These are phyloP conservation scores for Populus davidiana DNA, from an alignment of 345 rosid species.

Conservation along the genomic window DNA sequence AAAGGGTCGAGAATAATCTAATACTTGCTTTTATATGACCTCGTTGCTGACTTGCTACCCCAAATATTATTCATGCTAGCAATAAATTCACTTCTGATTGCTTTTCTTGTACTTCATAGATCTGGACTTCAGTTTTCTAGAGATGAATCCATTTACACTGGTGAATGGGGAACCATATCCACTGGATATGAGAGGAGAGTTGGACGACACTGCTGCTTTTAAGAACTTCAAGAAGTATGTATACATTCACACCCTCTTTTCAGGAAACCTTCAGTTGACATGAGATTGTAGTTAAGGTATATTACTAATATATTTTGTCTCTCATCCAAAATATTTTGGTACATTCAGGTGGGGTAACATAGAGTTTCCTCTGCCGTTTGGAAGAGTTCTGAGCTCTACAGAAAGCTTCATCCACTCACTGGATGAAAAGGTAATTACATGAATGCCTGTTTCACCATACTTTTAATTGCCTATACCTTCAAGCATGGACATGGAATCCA, in stretches of 20 bases:
- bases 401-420: constrained; percentile 77
- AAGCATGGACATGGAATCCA: neutral
- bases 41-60: neutral
- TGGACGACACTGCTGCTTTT: constrained; percentile 95
- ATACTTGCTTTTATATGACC: neutral
- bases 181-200: constrained; percentile 95
- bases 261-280: neutral
- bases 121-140: constrained; percentile 86
- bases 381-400: constrained; percentile 78
- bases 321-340: constrained; percentile 1
- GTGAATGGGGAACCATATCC: constrained; percentile 89
- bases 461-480: neutral
- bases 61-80: neutral
- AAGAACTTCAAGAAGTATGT: constrained; percentile 85
- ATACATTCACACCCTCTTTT: neutral
- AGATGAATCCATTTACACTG: constrained; percentile 93
- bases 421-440: constrained; percentile 78
- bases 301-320: neutral
- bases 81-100: neutral
- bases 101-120: constrained; percentile 36
- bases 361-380: constrained; percentile 91
- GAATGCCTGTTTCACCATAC: constrained; percentile 1
- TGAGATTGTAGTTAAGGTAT: neutral
- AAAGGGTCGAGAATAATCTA: neutral
- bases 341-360: constrained; percentile 75